Base-by-base conservation (phyloP, 495 filamentous ascomycete species). In the Pseudevernia furfuracea region DNA sequence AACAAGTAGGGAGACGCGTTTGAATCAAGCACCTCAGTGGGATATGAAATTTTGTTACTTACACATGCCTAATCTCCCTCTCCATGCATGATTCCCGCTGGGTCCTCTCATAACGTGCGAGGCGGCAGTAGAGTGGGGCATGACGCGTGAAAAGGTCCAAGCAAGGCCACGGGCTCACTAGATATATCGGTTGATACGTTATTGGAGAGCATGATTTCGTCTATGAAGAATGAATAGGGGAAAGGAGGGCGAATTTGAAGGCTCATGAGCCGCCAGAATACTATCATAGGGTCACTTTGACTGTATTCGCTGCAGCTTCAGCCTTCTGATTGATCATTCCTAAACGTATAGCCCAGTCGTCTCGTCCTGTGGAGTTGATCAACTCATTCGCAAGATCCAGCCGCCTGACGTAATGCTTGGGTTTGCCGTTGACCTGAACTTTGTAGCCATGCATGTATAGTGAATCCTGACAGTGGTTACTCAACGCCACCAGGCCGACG, bases 401-500 rank as follows among this genome's bases (percentile, higher is more conserved):
- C 58, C 77, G 63, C 48, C 77, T 63, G 7, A 17, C 32, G 63
- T 77, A 79, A 44, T 59, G n/a, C 48, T 70, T 72, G 7, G 70
- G 65, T 46, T 63, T 12, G 17, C 70, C 70, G 4, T 66, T 56
- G 1, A 67, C 63, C 17, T 65, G 49, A 38, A 79, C 46, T 8
- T 66, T 58, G 37, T 68, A 57, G 7, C 71, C 73, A 58, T 75
- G 60, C 71, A 74, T 78, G 14, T 72, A 61, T 19, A 76, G 48
- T 2, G 21, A 41, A 4, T 67, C 41, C 0, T 65, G 69, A 37
- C 59, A 37, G 37, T 55, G 32, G 60, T 86, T 86, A 43, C 77
- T 79, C 39, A 84, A 64, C 4, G 77, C 79, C 38, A 87, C 68
- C 34, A 86, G 61, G 0, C 70, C 81, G 1, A 76, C 81, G 23